Conservation (phyloP, 805 yeast species). For the Dipodascus albidus region DNA sequence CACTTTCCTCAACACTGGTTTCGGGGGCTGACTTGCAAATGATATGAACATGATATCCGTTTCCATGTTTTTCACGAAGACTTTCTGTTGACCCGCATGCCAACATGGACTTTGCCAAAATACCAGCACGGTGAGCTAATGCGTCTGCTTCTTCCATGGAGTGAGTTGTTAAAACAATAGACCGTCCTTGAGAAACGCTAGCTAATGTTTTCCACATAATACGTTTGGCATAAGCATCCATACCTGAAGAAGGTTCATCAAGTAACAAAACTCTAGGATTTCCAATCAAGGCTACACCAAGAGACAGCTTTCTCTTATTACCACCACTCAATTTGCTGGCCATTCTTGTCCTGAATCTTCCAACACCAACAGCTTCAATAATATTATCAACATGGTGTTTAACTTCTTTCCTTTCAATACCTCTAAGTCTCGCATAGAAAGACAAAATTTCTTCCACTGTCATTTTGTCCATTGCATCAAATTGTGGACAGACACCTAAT, state of each 20-base stretch:
- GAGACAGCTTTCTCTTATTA: conserved; percentile 26
- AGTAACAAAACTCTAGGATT: conserved; percentile 26
- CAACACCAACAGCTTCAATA: conserved; percentile 26
- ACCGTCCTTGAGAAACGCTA: conserved; percentile 22
- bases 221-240: conserved; percentile 29
- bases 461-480: conserved; percentile 28
- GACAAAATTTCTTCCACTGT: conserved; percentile 23
- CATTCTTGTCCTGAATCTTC: conserved; percentile 21
- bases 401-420: conserved; percentile 13
- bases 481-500: conserved; percentile 30
- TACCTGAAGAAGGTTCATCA: conserved; percentile 30
- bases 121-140: conserved; percentile 25
- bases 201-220: conserved; percentile 28
- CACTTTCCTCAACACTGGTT: conserved; percentile 19
- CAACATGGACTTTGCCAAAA: conserved; percentile 21
- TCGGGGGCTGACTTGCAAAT: conserved; percentile 21
- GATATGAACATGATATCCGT: conserved; percentile 21
- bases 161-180: conserved; percentile 27
- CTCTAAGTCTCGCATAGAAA: conserved; percentile 25
- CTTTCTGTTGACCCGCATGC: conserved; percentile 24
- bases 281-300: conserved; percentile 27
- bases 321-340: conserved; percentile 27
- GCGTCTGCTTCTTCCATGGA: conserved; percentile 31
- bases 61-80: conserved; percentile 21
- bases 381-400: conserved; percentile 21